Percentiles rank a stretch among this genome's conserved stretches.
These are phyloP conservation scores for Dactylellina sp. DNA, from an alignment of 2,329 filamentous ascomycete genomes.

Conservation along the genomic window DNA sequence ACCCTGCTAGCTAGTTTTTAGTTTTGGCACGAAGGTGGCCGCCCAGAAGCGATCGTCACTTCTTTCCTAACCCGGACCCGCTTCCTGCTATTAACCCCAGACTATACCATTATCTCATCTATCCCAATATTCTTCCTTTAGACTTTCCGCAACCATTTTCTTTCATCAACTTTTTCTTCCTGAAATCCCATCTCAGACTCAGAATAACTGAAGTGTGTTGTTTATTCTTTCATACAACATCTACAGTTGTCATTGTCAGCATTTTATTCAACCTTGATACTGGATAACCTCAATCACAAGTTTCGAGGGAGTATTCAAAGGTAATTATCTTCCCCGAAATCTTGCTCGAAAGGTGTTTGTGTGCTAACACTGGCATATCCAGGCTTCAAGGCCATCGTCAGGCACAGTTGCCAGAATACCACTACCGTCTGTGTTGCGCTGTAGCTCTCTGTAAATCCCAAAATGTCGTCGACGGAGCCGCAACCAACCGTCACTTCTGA, in stretches of 20 bases:
- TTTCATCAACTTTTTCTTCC: not conserved
- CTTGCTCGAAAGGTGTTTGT: too few relatives aligned
- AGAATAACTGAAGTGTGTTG: not conserved
- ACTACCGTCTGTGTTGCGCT: constrained; percentile 16
- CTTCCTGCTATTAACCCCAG: constrained; percentile 15
- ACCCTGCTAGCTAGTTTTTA: not conserved
- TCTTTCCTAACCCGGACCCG: constrained; percentile 11
- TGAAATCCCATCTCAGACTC: not conserved
- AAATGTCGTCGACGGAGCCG: constrained; percentile 34
- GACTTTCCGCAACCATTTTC: not conserved
- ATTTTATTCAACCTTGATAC: too few relatives aligned
- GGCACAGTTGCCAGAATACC: constrained; percentile 6
- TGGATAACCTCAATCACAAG: too few relatives aligned
- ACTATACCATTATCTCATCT: constrained; percentile 13
- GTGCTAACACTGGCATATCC: not conserved
- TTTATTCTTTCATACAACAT: too few relatives aligned
- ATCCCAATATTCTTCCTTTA: not conserved
- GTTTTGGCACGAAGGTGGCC: not conserved
- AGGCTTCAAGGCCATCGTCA: not conserved
- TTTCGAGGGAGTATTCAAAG: too few relatives aligned
- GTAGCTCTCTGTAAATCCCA: not conserved
- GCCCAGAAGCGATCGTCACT: constrained; percentile 8
- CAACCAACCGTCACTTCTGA: not conserved
- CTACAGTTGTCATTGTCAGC: too few relatives aligned
- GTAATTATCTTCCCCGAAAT: too few relatives aligned